phyloP scores from a whole-genome alignment of 257 asterid genomes.

The Avicennia marina region DNA sequence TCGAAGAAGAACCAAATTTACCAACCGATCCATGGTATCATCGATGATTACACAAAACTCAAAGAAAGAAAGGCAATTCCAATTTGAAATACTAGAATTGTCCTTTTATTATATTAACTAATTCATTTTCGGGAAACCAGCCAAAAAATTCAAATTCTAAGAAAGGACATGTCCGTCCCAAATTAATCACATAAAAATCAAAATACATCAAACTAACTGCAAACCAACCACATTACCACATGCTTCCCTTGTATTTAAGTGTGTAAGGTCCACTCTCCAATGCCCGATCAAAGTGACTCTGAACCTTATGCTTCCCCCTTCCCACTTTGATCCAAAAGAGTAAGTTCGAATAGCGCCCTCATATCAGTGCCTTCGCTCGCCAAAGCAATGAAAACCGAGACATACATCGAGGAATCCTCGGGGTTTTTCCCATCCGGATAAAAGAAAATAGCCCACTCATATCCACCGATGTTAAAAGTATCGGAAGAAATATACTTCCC shows the following conservation, averaged over 20 bases:
- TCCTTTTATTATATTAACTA: no score
- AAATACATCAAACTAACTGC: not conserved
- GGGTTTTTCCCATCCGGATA: slow-evolving; percentile 93
- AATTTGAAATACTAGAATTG: no score
- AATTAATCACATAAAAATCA: not conserved
- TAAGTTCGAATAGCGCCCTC: slow-evolving; percentile 90
- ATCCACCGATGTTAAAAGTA: slow-evolving; percentile 83
- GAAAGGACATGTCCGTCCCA: no score
- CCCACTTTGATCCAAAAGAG: slow-evolving; percentile 91
- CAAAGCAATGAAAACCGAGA: slow-evolving; percentile 79
- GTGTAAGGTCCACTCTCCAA: slow-evolving; percentile 95
- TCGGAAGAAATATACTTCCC: slow-evolving; percentile 88
- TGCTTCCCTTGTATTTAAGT: slow-evolving; percentile 89
- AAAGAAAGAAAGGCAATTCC: no score
- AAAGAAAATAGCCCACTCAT: slow-evolving; percentile 89
- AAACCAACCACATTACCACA: slow-evolving; percentile 64
- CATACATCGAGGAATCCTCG: slow-evolving; percentile 83
- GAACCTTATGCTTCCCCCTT: slow-evolving; percentile 90
- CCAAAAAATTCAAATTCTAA: not conserved
- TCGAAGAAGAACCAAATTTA: no score
- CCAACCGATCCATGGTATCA: no score
- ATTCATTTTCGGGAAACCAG: no score
- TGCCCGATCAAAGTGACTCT: slow-evolving; percentile 91
- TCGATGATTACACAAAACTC: no score
- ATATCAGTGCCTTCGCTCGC: slow-evolving; percentile 92